Conservation (phyloP, 257 asterid genomes). For the Lantana camara region DNA sequence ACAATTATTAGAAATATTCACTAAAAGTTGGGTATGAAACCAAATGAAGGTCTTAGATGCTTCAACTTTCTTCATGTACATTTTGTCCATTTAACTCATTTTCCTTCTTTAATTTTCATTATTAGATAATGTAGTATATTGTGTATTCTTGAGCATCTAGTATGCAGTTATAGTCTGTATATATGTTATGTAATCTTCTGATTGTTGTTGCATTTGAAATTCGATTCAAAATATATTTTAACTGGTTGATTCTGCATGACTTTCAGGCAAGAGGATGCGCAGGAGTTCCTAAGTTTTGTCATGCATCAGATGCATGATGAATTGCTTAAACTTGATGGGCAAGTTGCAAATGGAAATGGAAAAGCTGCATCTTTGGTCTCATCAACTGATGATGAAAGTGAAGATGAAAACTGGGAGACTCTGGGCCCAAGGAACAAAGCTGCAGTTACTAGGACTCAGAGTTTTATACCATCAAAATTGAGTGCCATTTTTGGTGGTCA, state of each 20-base stretch:
- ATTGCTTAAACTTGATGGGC: slow-evolving; percentile 77
- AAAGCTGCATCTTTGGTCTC: slow-evolving; percentile 60
- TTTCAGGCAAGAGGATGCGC: slow-evolving; percentile 91
- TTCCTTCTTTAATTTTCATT: slow-evolving; percentile 6
- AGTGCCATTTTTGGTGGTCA: slow-evolving; percentile 87
- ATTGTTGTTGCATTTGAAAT: slow-evolving; percentile 6
- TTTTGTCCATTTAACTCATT: slow-evolving; percentile 14
- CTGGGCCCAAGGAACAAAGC: slow-evolving; percentile 69
- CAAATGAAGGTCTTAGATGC: too few species aligned
- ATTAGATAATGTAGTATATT: slow-evolving; percentile 12
- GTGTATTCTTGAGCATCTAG: slow-evolving; percentile 7
- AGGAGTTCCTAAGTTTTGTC: slow-evolving; percentile 82
- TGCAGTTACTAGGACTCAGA: slow-evolving; percentile 81
- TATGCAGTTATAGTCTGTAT: slow-evolving; percentile 2
- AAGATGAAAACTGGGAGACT: slow-evolving; percentile 69
- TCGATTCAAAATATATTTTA: slow-evolving; percentile 15
- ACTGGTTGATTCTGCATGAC: slow-evolving; percentile 25
- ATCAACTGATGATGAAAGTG: slow-evolving; percentile 60
- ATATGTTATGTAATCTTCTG: slow-evolving; percentile 17
- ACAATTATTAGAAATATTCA: too few species aligned
- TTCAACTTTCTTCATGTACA: neutral
- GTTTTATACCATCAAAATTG: slow-evolving; percentile 70
- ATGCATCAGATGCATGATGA: slow-evolving; percentile 97
- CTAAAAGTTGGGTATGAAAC: too few species aligned
- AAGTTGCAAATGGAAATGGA: slow-evolving; percentile 51